A percentile compares a stretch with the other conserved stretches of the same genome.
phyloP scores from a whole-genome alignment of 2,329 filamentous ascomycete genomes.

The Trichoderma sp. region DNA sequence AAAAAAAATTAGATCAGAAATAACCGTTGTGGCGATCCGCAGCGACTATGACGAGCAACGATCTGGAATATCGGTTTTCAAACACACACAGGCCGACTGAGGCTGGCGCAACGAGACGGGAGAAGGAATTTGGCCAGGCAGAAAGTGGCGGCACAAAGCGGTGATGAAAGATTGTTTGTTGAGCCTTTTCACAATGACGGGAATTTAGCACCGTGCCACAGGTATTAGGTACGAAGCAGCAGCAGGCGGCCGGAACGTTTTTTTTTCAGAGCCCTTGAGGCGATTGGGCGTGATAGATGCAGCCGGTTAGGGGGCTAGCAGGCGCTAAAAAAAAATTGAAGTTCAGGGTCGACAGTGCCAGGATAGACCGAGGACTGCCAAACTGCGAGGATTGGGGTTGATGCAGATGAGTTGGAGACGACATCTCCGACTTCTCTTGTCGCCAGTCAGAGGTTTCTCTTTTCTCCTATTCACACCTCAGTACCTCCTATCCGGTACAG shows the following conservation, averaged over 20 bases:
- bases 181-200: neutral
- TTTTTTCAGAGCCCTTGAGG: neutral
- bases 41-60: neutral
- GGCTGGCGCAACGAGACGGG: neutral
- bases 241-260: neutral
- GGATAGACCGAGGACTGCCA: neutral
- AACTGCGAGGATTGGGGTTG: neutral
- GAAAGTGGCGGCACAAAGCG: conserved; percentile 10
- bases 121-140: neutral
- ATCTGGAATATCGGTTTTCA: neutral
- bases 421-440: neutral
- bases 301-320: conserved; percentile 10
- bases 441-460: neutral
- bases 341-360: conserved; percentile 8
- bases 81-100: neutral
- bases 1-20: conserved; percentile 14
- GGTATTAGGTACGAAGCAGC: neutral
- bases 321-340: conserved; percentile 5
- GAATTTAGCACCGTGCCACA: neutral
- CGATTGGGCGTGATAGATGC: neutral
- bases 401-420: neutral
- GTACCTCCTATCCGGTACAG: neutral
- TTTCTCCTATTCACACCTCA: neutral
- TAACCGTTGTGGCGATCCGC: neutral
- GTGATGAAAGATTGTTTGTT: neutral